Base-by-base conservation (phyloP, 345 rosid genomes). In the Euphorbia peplus region DNA sequence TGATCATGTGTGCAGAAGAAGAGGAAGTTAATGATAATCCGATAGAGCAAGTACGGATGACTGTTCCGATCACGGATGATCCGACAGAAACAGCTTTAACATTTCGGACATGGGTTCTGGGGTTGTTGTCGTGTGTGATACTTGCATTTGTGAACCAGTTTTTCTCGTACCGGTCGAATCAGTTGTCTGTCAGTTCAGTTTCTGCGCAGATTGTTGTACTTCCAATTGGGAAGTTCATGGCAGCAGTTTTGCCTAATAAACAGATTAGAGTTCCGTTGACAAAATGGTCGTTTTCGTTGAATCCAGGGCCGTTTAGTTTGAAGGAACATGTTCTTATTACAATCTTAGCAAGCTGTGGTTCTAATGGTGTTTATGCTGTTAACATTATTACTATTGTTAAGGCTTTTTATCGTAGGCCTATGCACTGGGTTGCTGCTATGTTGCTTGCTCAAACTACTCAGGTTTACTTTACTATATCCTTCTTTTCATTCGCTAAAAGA, bases 381-480 rank as follows among this genome's bases (percentile, higher is more conserved):
- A 0, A 19, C 30, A 74, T 79, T 13, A 48, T 80, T 24, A 80
- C 84, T 5, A 53, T 70, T 55, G 73, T 81, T 35, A 79, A 77
- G 69, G 90, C 81, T 4, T 78, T 83, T 30, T 85, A 83, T 32
- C 71, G 24, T 22, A 60, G 73, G 32, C 13, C 18, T 0, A 21
- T 81, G 14, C 63, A 75, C 47, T 73, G 70, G 4, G 14, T 74
- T 12, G 81, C 83, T 9, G 79, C 84, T 39, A 64, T 85, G 74
- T 66, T 87, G 78, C 83, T 91, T 4, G 76, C 80, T 12, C 89
- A 84, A 74, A 85, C 97, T 4, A 87, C 95, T 54, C 97, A 86
- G 92, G 96, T 88, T 15, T 47, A 15, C 48, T 44, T 5, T 14
- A 47, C 18, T 4, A 15, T 47, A 15, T 14, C n/a, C 4, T 3